Evolutionary conservation across 2,329 filamentous ascomycete genomes (phyloP), one percentile per base, ranked within the genome.

Genomic region (Colletotrichum eleusines): DNA sequence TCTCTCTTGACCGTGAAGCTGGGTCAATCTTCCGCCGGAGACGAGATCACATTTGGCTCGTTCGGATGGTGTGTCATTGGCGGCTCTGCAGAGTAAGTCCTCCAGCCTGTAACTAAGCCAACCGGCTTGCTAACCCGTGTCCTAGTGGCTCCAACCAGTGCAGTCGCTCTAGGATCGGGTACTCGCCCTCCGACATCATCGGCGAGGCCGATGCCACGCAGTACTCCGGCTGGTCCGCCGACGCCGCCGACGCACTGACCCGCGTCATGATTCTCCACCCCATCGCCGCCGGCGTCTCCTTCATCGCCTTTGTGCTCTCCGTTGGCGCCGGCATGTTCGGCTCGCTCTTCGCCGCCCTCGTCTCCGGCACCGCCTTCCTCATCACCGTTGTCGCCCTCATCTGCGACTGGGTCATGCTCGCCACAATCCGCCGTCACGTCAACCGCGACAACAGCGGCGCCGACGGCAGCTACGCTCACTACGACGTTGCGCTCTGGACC

Each of bases 251-350:
- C 73, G 81, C 78, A 35, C 82, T 91, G 50, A 90, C 89, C 51
- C 81, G 83, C 73, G 86, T 87, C 72, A 88, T 91, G 87, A 79
- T 91, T 63, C 83, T 91, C 69, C 89, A 91, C 80, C 88, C 89
- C 35, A 80, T 91, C 75, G 87, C 84, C n/a, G 83, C 84, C 71
- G 88, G 81, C 66, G 77, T 90, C 3, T 81, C 84, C 74, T 90
- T 90, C 80, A 81, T 90, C 72, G 86, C 88, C 70, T 90, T 90
- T 79, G 76, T 89, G 57, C 80, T 89, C 59, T 85, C 85, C 55
- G 76, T 88, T 44, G 85, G 84, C 71, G 80, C 87, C 3, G 86
- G 87, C 69, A 73, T 87, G 60, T 71, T 87, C 59, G 88, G 87
- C 72, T 86, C 86, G 0, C 77, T 90, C 28, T 73, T 87, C 40